These are phyloP conservation scores for Coniochaeta hoffmannii DNA, from an alignment of 2,329 filamentous ascomycete genomes.

Conservation along the genomic window DNA sequence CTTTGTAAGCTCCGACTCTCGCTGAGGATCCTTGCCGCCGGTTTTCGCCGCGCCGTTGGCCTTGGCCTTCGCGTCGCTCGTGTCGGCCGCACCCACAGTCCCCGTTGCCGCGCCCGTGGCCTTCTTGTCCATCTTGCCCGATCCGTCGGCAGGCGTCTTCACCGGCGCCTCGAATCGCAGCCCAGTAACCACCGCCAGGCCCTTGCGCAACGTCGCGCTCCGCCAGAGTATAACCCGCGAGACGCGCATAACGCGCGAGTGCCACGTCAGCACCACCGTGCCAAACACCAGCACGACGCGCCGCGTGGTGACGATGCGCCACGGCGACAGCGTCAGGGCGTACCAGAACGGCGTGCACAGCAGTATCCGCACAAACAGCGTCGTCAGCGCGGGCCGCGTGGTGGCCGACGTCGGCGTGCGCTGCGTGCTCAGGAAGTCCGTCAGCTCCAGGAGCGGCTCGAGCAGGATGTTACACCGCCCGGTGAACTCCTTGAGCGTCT, in stretches of 20 bases:
- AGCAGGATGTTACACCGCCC: slow-evolving; percentile 86
- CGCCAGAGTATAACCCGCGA: slow-evolving; percentile 86
- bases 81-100: slow-evolving; percentile 20
- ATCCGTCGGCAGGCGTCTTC: slow-evolving; percentile 17
- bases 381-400: slow-evolving; percentile 80
- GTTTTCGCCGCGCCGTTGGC: slow-evolving; percentile 13
- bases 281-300: slow-evolving; percentile 80
- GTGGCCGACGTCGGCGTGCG: slow-evolving; percentile 85
- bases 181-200: slow-evolving; percentile 70
- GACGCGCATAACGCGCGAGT: slow-evolving; percentile 78
- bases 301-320: slow-evolving; percentile 79
- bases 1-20: slow-evolving; percentile 39
- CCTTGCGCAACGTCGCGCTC: slow-evolving; percentile 63
- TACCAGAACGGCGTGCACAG: slow-evolving; percentile 88
- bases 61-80: slow-evolving; percentile 14
- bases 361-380: slow-evolving; percentile 81
- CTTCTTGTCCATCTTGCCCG: slow-evolving; percentile 28
- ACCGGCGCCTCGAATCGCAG: slow-evolving; percentile 58
- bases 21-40: slow-evolving; percentile 12
- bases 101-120: slow-evolving; percentile 37
- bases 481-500: slow-evolving; percentile 85
- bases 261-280: slow-evolving; percentile 83
- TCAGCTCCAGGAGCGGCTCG: slow-evolving; percentile 80
- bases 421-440: slow-evolving; percentile 89
- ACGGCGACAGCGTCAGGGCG: slow-evolving; percentile 69